phyloP scores from a whole-genome alignment of 257 asterid genomes.

The Haberlea rhodopensis region DNA sequence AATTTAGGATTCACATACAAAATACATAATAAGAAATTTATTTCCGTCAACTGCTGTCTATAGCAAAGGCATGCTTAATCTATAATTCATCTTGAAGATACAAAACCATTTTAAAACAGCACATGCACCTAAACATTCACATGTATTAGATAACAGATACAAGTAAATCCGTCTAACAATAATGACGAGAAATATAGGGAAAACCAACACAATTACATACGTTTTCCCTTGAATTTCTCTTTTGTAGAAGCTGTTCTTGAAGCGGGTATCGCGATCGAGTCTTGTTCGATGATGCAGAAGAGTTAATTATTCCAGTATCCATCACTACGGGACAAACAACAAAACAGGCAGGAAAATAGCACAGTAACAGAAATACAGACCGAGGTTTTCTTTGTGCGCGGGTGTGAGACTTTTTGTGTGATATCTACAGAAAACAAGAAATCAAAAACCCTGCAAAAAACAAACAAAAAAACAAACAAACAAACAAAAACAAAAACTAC shows the following conservation, averaged over 20 bases:
- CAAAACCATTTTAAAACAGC: background rate
- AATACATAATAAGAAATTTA: background rate
- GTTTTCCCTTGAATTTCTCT: slow-evolving; percentile 63
- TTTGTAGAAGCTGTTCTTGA: slow-evolving; percentile 63
- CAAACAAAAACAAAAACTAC: background rate
- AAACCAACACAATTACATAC: slow-evolving; percentile 37
- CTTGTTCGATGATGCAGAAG: slow-evolving; percentile 54
- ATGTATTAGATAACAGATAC: background rate
- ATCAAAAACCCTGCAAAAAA: slow-evolving; percentile 14
- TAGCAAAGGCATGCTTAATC: background rate
- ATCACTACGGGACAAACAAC: slow-evolving; percentile 32
- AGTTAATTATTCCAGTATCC: slow-evolving; percentile 60
- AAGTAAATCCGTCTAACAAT: background rate
- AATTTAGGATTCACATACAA: background rate
- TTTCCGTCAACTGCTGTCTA: background rate
- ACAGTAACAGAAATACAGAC: background rate
- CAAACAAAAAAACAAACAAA: too few relatives aligned
- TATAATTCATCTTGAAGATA: too few relatives aligned
- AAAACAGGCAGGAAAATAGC: background rate
- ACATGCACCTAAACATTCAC: background rate
- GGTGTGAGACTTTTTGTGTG: background rate
- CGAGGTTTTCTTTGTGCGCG: background rate
- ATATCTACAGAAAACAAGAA: slow-evolving; percentile 2
- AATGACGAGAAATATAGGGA: background rate
- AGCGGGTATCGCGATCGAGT: slow-evolving; percentile 64